Evolutionary conservation across 352 stramenopile genomes (phyloP), one percentile per base, ranked within the genome.

Genomic region (Pythium apleroticum): DNA sequence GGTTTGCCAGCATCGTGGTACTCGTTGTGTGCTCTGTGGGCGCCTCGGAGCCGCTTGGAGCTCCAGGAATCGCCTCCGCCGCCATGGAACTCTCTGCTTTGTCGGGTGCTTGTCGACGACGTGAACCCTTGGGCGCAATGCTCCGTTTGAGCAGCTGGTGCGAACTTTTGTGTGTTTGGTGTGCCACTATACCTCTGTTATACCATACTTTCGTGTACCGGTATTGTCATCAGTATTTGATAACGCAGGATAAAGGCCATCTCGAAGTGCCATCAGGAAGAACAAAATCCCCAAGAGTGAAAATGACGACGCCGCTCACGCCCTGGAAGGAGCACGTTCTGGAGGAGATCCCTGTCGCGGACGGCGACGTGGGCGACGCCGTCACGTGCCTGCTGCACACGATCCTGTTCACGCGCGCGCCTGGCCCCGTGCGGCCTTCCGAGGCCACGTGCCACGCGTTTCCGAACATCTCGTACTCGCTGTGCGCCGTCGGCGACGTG

Each of bases 391-490:
- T 94, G 14, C 63, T 94, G 41, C 86, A 95, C 66, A 93, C 82
- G 6, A 89, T 95, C 59, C 71, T 95, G 22, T 95, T 95, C 71
- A 90, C 84, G 17, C 69, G 86, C 25, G 84, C 86, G 10, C 86
- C 84, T 0, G 86, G 86, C 0, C 86, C 84, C 20, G 84, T 93
- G 28, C 78, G 83, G 0, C 86, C 86, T 1, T 90, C 78, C 24
- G 84, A 94, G 63, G 81, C 84, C 43, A 86, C 86, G 52, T 94
- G 86, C 60, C 78, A 88, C 25, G 74, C 78, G 31, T 94, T 94
- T 61, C 86, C 84, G 7, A 80, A 70, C 46, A 76, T 94, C 50
- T 90, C 84, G 31, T 94, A 94, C 65, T 81, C 86, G 45, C 66
- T 91, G 37, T 92, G 84, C 52, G 81, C 81, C 27, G 85, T 91